Percentiles rank a stretch among this genome's conserved stretches.
Conservation (phyloP, 2,329 filamentous ascomycete species). For the Hirsutella thompsonii region DNA sequence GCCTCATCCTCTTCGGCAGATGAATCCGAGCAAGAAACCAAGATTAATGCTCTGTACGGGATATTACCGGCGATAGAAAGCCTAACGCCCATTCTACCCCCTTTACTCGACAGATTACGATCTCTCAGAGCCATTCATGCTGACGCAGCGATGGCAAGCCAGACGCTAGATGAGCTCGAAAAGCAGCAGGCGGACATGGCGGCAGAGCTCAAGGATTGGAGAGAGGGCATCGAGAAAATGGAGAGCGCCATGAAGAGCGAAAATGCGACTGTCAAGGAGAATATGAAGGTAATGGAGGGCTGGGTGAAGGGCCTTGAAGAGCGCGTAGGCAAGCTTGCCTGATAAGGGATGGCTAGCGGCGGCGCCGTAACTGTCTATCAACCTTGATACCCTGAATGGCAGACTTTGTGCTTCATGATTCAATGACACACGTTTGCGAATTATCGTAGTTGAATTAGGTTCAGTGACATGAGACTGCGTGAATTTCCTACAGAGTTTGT, state of each 20-base stretch:
- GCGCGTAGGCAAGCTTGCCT: conserved; percentile 50
- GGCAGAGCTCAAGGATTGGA: conserved; percentile 75
- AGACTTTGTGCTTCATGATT: background rate
- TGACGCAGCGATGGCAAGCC: conserved; percentile 69
- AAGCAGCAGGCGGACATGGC: conserved; percentile 70
- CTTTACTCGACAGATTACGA: conserved; percentile 71
- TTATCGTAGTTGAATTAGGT: too few species aligned
- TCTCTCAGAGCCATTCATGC: conserved; percentile 77
- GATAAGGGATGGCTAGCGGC: conserved; percentile 4
- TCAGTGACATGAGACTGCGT: too few species aligned
- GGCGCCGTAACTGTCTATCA: background rate
- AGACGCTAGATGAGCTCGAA: conserved; percentile 67
- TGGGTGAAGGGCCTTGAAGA: conserved; percentile 84
- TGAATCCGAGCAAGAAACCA: conserved; percentile 61
- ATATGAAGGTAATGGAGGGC: conserved; percentile 72
- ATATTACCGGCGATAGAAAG: conserved; percentile 81
- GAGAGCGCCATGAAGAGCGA: conserved; percentile 62
- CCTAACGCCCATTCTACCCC: conserved; percentile 71
- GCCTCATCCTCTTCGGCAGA: conserved; percentile 27
- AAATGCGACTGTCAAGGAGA: conserved; percentile 58
- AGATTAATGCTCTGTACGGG: conserved; percentile 85
- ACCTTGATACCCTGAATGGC: conserved; percentile 7
- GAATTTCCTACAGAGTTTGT: too few species aligned
- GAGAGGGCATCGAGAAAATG: conserved; percentile 64
- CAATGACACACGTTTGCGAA: too few species aligned